Base-by-base conservation (phyloP, 2,329 filamentous ascomycete genomes). In the Arthrobotrys entomopaga region DNA sequence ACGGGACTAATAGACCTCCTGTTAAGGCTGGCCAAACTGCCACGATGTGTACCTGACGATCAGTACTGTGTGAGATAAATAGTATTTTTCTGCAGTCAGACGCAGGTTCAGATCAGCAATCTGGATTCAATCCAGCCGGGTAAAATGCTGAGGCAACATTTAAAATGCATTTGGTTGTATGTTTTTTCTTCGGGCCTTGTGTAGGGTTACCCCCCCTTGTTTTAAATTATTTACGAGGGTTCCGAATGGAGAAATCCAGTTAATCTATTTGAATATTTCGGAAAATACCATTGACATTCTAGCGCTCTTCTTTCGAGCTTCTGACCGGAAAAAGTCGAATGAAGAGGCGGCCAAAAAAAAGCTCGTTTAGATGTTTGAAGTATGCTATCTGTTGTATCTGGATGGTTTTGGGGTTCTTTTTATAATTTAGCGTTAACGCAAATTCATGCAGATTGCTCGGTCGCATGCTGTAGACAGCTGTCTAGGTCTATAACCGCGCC, bases 211-310 rank as follows among this genome's bases (percentile, higher is more conserved):
- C n/a, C n/a, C 57, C 69, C 61, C 69, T 61, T 73, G 69, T 73
- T 73, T 66, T 56, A 50, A 65, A 49, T n/a, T n/a, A n/a, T n/a
- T n/a, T n/a, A 15, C 1, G 16, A 26, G 26, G 29, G 42, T 15
- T 46, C 58, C 56, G 20, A 40, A 67, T 53, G 57, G 63, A 63
- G 63, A 74, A 74, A 74, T 67, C 63, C 50, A 54, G 57, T 60
- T 63, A 74, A 67, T 74, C 63, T 74, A 74, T 67, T 46, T 74
- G 70, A 74, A 74, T 74, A 74, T 67, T 63, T 65, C 69, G 69
- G 69, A 73, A 73, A 66, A 73, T 66, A 66, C 67, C 69, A 65
- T 66, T 38, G 63, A 66, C 61, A 66, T 66, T 73, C 63, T 73
- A 65, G 61, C 61, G 69, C 48, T 48, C 22, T 65, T 65, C 61